Base-by-base conservation (phyloP, 2,329 filamentous ascomycete species). In the Colletotrichum sp. region DNA sequence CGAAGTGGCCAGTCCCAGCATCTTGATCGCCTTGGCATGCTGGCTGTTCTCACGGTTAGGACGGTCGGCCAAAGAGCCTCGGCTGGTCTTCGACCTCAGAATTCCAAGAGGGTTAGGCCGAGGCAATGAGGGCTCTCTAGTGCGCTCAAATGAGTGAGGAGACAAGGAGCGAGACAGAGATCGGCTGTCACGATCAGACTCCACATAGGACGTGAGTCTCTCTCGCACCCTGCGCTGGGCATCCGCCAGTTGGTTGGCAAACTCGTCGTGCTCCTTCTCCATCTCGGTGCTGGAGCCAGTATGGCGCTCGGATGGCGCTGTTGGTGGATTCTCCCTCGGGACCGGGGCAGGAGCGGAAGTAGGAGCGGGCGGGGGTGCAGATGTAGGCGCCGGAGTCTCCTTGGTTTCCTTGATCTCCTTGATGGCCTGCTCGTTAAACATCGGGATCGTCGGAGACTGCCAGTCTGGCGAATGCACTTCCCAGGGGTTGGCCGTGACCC, bases 211-310 rank as follows among this genome's bases (percentile, higher is more conserved):
- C 9, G 91, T 93, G 58, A 96, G 84, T 76, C 91, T 93, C 81
- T 96, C 93, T 66, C 94, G 91, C 9, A 96, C 93, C 2, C 92
- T 90, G 34, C 90, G 90, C 9, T 59, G 65, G 69, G 93, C 91
- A 76, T 92, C 90, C 3, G 93, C 93, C 51, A 96, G 87, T 78
- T 95, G 93, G 66, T 88, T 91, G 21, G 93, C 92, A 79, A 96
- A 95, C 33, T 94, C 93, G 66, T 94, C 91, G 6, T 89, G 87
- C 66, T 92, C 91, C 33, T 87, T 85, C 59, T 88, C 84, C 15
- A 86, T 88, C 57, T 87, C 69, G 5, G 38, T 34, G 33, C 69
- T 67, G 12, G 74, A 63, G 24, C 55, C 64, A 5, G 72, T 61
- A 36, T 73, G 68, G 13, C 69, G 65, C 18, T 73, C 64, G 9